Evolutionary conservation across 208 protist species (phyloP).

Genomic region (Acanthamoeba quina): DNA sequence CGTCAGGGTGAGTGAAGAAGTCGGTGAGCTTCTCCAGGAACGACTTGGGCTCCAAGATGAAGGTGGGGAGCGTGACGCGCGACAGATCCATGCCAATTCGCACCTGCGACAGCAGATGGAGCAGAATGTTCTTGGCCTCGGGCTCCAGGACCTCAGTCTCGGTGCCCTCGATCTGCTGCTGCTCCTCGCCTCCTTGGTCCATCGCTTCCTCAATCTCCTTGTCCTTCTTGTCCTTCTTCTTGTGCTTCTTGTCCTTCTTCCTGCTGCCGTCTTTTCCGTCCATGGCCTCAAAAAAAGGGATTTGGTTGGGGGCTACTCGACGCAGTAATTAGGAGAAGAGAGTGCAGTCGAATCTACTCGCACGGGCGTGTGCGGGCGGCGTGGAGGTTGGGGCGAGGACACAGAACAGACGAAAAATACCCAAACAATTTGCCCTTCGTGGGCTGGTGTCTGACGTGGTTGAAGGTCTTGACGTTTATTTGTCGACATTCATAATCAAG

Average conservation of each 20-base stretch:
- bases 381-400: neutral
- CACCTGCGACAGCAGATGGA: conserved; percentile 64
- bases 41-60: conserved; percentile 94
- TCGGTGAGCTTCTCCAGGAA: conserved; percentile 91
- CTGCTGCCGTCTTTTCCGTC: conserved; percentile 55
- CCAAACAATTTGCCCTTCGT: too few relatives aligned
- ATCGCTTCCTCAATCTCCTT: conserved; percentile 53
- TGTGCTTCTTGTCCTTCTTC: conserved; percentile 49
- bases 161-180: conserved; percentile 39
- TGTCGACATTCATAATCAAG: too few relatives aligned
- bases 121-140: conserved; percentile 66
- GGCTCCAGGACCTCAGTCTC: conserved; percentile 64
- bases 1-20: conserved; percentile 80
- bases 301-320: too few relatives aligned
- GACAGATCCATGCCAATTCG: conserved; percentile 71
- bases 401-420: conserved; percentile 6
- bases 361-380: too few relatives aligned
- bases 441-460: too few relatives aligned
- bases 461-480: too few relatives aligned
- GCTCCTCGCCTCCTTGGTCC: conserved; percentile 33
- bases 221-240: conserved; percentile 65
- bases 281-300: neutral
- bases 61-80: conserved; percentile 91
- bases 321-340: neutral
- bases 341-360: neutral